A percentile compares a stretch with the other conserved stretches of the same genome.
These are phyloP conservation scores for Cyclotella choctawhatcheeana DNA, from an alignment of 108 stramenopile species.

Conservation along the genomic window DNA sequence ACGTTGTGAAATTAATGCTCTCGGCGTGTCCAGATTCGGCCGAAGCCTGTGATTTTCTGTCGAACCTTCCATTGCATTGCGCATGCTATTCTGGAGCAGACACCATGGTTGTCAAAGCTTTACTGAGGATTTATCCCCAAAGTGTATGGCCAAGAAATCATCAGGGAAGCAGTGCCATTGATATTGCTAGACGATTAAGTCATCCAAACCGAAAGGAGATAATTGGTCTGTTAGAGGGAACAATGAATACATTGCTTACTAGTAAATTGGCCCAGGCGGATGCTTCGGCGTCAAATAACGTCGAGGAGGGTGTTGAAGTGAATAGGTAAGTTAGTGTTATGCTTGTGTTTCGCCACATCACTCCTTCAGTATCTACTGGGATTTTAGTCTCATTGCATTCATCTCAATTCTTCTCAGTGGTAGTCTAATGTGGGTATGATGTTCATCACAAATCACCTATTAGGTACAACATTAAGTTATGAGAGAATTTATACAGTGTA, in stretches of 20 bases:
- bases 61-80: constrained; percentile 84
- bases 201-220: constrained; percentile 75
- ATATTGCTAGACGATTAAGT: constrained; percentile 73
- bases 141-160: constrained; percentile 71
- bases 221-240: constrained; percentile 44
- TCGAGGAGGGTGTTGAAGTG: constrained; percentile 37
- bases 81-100: constrained; percentile 83
- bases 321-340: constrained; percentile 30
- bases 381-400: too few species aligned
- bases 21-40: constrained; percentile 60
- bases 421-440: too few species aligned
- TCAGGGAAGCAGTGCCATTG: constrained; percentile 75
- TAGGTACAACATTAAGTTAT: too few species aligned
- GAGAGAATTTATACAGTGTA: too few species aligned
- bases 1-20: constrained; percentile 59
- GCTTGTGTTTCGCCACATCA: not conserved
- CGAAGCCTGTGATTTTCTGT: constrained; percentile 67
- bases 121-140: constrained; percentile 72
- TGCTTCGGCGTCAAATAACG: constrained; percentile 10
- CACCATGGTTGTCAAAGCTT: constrained; percentile 50
- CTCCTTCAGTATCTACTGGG: too few species aligned
- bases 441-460: too few species aligned
- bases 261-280: constrained; percentile 20
- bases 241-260: constrained; percentile 39
- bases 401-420: too few species aligned